These are phyloP conservation scores for Apocynum venetum DNA, from an alignment of 257 asterid genomes.

Conservation along the genomic window DNA sequence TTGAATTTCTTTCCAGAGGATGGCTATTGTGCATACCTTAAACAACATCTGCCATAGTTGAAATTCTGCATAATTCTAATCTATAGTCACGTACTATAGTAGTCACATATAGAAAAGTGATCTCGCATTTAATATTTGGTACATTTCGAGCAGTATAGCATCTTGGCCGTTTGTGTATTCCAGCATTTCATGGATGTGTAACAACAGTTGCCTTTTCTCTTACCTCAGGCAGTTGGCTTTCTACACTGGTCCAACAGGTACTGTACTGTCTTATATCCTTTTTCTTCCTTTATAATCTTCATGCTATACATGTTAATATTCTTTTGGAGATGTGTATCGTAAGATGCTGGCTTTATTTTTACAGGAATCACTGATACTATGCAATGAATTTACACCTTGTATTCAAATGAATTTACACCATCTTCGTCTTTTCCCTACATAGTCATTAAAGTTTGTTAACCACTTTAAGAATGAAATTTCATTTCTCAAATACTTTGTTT, in stretches of 20 bases:
- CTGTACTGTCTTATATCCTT: not conserved
- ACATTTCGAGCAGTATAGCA: not conserved
- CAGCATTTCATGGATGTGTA: not conserved
- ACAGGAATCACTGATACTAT: not conserved
- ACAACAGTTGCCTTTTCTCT: slow-evolving; percentile 21
- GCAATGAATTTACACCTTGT: not conserved
- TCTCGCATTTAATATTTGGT: slow-evolving; percentile 3
- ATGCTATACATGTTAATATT: not conserved
- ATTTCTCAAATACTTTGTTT: not conserved
- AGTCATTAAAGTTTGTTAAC: not conserved
- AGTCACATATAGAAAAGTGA: slow-evolving; percentile 1
- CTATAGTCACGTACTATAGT: not conserved
- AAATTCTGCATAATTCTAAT: not conserved
- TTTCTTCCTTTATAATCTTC: not conserved
- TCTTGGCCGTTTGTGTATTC: not conserved
- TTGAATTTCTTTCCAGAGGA: not conserved
- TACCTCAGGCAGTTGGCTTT: slow-evolving; percentile 69
- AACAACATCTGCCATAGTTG: not conserved
- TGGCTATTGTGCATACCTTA: not conserved
- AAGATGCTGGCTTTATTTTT: not conserved
- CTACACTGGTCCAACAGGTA: slow-evolving; percentile 81
- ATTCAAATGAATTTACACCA: not conserved
- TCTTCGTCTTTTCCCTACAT: not conserved
- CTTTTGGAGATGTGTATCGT: not conserved
- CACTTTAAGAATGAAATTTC: not conserved